phyloP scores from a whole-genome alignment of 2,329 filamentous ascomycete species.

The Botrytis aclada region DNA sequence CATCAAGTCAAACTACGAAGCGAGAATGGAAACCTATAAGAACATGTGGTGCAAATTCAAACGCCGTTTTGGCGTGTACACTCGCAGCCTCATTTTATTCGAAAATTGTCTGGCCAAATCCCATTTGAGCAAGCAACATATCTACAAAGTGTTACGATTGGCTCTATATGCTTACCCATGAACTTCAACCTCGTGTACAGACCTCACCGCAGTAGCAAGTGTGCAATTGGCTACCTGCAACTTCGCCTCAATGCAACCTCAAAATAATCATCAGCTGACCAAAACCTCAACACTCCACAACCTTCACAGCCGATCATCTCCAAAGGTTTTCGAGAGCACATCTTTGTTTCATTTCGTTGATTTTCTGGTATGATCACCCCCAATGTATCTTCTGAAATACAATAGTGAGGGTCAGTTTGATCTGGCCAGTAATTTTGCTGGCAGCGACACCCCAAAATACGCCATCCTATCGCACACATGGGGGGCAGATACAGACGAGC shows the following conservation, averaged over 20 bases:
- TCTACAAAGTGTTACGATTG: neutral
- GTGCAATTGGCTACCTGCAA: neutral
- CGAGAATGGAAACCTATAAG: neutral
- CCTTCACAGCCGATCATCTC: too few relatives aligned
- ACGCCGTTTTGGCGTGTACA: too few relatives aligned
- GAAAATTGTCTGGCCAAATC: too few relatives aligned
- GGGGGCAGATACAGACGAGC: slow-evolving; percentile 25
- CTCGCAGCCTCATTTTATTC: too few relatives aligned
- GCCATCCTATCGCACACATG: slow-evolving; percentile 35
- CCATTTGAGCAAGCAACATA: too few relatives aligned
- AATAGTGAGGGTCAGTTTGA: slow-evolving; percentile 20
- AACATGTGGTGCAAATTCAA: neutral
- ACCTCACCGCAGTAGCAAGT: fast-evolving
- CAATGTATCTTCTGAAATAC: slow-evolving; percentile 24
- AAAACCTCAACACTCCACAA: neutral
- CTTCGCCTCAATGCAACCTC: neutral
- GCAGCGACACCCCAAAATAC: slow-evolving; percentile 26
- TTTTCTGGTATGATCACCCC: neutral
- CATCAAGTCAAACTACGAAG: neutral
- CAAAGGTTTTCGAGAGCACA: neutral
- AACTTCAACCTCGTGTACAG: neutral
- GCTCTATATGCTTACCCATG: neutral
- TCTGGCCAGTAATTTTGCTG: slow-evolving; percentile 18
- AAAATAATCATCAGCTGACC: neutral
- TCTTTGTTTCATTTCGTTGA: neutral